Evolutionary conservation across 768 basidiomycete species (phyloP), one percentile per base, ranked within the genome.

Genomic region (Lactifluus rugatus): DNA sequence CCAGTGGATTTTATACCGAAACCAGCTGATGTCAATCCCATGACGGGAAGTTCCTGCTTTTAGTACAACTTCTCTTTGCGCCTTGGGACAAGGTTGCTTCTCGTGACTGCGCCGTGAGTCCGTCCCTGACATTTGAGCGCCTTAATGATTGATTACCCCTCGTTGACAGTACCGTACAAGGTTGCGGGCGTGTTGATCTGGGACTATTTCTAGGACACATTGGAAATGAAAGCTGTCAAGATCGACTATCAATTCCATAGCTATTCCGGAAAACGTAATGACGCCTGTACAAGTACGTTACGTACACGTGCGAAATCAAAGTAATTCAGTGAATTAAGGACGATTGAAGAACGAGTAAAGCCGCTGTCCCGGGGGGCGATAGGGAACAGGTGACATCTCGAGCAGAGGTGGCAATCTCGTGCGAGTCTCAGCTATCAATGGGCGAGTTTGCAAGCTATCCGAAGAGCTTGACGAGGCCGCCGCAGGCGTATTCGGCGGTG

Each of bases 31-130:
- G 58, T 44, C 58, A 48, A 31, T 32, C 1, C 2, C 2, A 10
- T 32, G 58, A 54, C 49, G 58, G 53, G 52, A 59, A 59, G 11
- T 17, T 54, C 10, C 58, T 59, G 31, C 23, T 25, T 54, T 48
- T 34, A 44, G 51, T 16, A 9, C 28, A 36, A 21, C 25, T n/a
- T 11, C 2, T 37, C 6, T n/a, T 10, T 31, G 39, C 47, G 48
- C 41, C 49, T 25, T 37, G 25, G 31, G 28, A 9, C 28, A 5
- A 23, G 4, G 25, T 39, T 13, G 45, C 14, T 46, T 41, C 51
- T 17, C 51, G 37, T 41, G 51, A 39, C n/a, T 21, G 25, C 14
- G 42, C 52, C 52, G 26, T 41, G 52, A 45, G 52, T n/a, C n/a
- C n/a, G n/a, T n/a, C n/a, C n/a, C n/a, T n/a, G n/a, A n/a, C n/a